Percentiles rank a stretch among this genome's conserved stretches.
Evolutionary conservation across 2,329 filamentous ascomycete genomes (phyloP).

Genomic region (Rhynchosporium graminicola): DNA sequence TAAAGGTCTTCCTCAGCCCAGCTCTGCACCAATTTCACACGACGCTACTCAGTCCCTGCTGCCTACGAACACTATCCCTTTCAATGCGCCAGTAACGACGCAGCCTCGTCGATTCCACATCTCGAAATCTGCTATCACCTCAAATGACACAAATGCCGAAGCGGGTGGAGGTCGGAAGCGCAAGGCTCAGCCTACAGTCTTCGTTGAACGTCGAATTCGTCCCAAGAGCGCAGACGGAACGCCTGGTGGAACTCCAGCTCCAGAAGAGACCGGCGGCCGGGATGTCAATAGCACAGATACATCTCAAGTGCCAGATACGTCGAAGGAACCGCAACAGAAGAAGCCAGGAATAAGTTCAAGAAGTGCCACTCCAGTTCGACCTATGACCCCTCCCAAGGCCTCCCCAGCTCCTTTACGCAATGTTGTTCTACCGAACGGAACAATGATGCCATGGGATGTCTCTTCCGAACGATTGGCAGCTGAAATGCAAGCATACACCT

Average conservation of each 20-base stretch:
- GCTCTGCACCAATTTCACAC: neutral
- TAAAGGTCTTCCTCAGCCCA: conserved; percentile 25
- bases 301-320: neutral
- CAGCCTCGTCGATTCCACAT: conserved; percentile 57
- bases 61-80: neutral
- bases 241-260: conserved; percentile 3
- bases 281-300: neutral
- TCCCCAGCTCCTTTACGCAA: conserved; percentile 18
- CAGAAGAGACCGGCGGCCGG: neutral
- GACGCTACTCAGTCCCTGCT: neutral
- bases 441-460: conserved; percentile 43
- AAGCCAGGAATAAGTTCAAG: conserved; percentile 34
- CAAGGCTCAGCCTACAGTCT: conserved; percentile 46
- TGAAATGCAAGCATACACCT: conserved; percentile 60
- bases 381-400: conserved; percentile 21
- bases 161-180: conserved; percentile 26
- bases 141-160: conserved; percentile 1
- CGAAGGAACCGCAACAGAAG: conserved; percentile 28
- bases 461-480: conserved; percentile 48
- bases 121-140: conserved; percentile 47
- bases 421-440: conserved; percentile 42
- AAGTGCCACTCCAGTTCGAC: conserved; percentile 21
- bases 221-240: conserved; percentile 24
- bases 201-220: conserved; percentile 54
- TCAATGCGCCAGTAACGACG: conserved; percentile 4